Conservation (phyloP, 352 stramenopile species). For the Globisporangium nagaii region DNA sequence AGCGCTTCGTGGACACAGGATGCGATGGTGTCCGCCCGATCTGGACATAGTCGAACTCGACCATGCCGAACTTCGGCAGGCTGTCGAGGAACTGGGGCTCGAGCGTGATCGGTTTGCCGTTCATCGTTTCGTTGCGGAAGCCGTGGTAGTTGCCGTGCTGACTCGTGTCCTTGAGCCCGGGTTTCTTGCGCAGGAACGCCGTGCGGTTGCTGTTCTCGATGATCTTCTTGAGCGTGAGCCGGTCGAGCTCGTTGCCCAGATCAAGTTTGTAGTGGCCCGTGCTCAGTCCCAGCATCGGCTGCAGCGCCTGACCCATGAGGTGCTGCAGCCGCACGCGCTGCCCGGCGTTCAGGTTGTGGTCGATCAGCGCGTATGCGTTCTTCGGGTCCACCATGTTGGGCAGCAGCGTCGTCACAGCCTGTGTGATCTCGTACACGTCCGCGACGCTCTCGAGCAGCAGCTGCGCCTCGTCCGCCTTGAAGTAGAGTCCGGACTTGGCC, state of each 20-base stretch:
- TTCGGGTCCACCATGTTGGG: conserved; percentile 71
- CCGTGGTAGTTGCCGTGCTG: conserved; percentile 72
- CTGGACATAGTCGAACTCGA: conserved; percentile 78
- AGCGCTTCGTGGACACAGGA: conserved; percentile 53
- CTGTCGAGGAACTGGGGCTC: conserved; percentile 56
- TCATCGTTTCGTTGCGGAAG: conserved; percentile 72
- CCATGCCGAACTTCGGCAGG: conserved; percentile 58
- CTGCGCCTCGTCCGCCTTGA: conserved; percentile 62
- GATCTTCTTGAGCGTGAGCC: conserved; percentile 62
- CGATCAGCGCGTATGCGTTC: conserved; percentile 58
- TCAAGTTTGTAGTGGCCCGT: conserved; percentile 70
- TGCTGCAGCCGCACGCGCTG: conserved; percentile 62
- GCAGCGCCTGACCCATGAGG: conserved; percentile 51
- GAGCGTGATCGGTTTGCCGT: conserved; percentile 51
- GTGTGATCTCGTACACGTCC: conserved; percentile 55
- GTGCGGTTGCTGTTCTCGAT: conserved; percentile 77
- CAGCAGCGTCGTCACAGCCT: conserved; percentile 58
- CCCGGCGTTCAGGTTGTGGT: conserved; percentile 44
- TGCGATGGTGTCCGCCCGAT: conserved; percentile 28
- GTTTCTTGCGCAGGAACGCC: conserved; percentile 62
- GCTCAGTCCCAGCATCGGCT: conserved; percentile 52
- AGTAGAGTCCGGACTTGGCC: conserved; percentile 68
- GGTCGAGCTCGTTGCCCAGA: conserved; percentile 57
- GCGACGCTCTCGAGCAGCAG: conserved; percentile 57
- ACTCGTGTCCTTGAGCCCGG: conserved; percentile 60